phyloP scores from a whole-genome alignment of 2,329 filamentous ascomycete genomes.

The Seiridium cupressi region DNA sequence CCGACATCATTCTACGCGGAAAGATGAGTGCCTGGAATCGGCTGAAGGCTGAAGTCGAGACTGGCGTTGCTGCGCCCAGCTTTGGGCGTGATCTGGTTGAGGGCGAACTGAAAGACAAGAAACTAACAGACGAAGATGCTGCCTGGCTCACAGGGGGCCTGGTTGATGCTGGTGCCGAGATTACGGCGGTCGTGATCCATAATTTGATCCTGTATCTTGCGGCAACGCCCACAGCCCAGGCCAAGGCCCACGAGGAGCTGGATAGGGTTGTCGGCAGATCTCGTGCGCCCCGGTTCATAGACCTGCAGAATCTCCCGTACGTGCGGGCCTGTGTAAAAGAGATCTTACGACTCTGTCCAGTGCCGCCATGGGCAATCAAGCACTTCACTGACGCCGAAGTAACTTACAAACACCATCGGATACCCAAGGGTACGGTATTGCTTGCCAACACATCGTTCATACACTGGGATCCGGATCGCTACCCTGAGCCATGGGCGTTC shows the following conservation, averaged over 20 bases:
- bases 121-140: conserved; percentile 18
- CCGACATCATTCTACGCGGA: conserved; percentile 14
- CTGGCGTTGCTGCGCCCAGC: conserved; percentile 18
- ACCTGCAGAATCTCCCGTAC: conserved; percentile 28
- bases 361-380: conserved; percentile 30
- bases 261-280: conserved; percentile 32
- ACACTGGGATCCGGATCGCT: conserved; percentile 17
- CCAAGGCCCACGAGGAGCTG: conserved; percentile 39
- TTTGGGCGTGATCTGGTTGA: conserved; percentile 20
- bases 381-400: conserved; percentile 44
- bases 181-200: conserved; percentile 33
- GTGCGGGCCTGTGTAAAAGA: conserved; percentile 31
- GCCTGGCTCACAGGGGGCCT: conserved; percentile 23
- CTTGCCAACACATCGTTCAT: conserved; percentile 28
- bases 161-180: conserved; percentile 37
- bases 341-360: conserved; percentile 19
- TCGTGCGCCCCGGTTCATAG: conserved; percentile 26
- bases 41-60: conserved; percentile 15
- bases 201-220: conserved; percentile 20
- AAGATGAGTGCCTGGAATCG: conserved; percentile 23
- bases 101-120: conserved; percentile 16
- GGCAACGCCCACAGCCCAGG: conserved; percentile 25
- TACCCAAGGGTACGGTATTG: conserved; percentile 42
- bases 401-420: conserved; percentile 40
- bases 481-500: conserved; percentile 15